phyloP scores from a whole-genome alignment of 1,139 yeast genomes.

The Debaryomycetaceae sp. region DNA sequence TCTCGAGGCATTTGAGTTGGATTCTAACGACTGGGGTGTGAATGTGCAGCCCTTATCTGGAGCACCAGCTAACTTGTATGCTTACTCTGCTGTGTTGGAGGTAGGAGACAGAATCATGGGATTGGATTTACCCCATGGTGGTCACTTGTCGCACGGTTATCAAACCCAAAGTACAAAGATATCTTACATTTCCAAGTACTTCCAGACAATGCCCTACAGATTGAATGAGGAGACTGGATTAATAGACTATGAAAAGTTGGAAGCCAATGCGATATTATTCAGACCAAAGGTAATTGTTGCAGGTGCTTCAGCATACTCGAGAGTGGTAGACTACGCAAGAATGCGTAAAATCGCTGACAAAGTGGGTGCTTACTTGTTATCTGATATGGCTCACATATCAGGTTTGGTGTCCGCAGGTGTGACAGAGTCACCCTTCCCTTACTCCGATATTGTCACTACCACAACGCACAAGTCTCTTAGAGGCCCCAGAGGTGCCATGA shows the following conservation, averaged over 20 bases:
- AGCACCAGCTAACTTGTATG: slow-evolving; percentile 93
- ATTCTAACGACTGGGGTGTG: slow-evolving; percentile 88
- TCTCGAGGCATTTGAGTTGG: slow-evolving; percentile 73
- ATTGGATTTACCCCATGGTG: slow-evolving; percentile 94
- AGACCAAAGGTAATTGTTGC: slow-evolving; percentile 95
- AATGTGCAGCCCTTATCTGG: slow-evolving; percentile 94
- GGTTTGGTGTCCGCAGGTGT: slow-evolving; percentile 94
- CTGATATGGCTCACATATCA: slow-evolving; percentile 96
- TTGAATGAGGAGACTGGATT: slow-evolving; percentile 80
- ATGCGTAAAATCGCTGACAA: slow-evolving; percentile 87
- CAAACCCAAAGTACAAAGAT: slow-evolving; percentile 87
- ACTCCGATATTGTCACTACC: slow-evolving; percentile 93
- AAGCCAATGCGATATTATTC: slow-evolving; percentile 76
- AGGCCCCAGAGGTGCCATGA: slow-evolving; percentile 99
- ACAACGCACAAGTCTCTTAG: slow-evolving; percentile 96
- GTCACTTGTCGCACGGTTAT: slow-evolving; percentile 95
- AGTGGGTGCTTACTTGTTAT: slow-evolving; percentile 87
- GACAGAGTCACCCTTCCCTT: slow-evolving; percentile 88
- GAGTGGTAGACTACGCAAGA: slow-evolving; percentile 85
- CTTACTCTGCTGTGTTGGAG: slow-evolving; percentile 86
- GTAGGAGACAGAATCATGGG: slow-evolving; percentile 96
- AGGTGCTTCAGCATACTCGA: slow-evolving; percentile 94
- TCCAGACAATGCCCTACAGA: slow-evolving; percentile 96
- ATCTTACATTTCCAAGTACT: slow-evolving; percentile 86
- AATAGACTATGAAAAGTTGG: slow-evolving; percentile 87